Evolutionary conservation across 2,329 filamentous ascomycete species (phyloP), one percentile per base, ranked within the genome.

Genomic region (Colletotrichum liriopes): DNA sequence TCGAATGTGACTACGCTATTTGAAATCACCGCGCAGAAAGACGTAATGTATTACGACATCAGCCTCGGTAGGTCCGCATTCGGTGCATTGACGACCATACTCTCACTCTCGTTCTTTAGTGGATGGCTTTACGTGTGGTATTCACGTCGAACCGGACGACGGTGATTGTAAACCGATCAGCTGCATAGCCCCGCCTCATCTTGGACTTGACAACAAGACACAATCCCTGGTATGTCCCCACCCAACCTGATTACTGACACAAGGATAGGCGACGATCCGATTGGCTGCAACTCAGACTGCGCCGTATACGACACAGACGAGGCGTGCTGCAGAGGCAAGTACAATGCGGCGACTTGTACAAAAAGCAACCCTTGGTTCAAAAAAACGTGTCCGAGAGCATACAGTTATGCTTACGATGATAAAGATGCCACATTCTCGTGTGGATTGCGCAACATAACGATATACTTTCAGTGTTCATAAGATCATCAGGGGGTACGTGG

Each of bases 371-470:
- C 49, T 6, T 52, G 23, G 49, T 52, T 52, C 18, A 52, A 52
- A n/a, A 18, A 52, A n/a, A 52, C 49, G 11, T 52, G 23, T 52
- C 49, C 23, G 12, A n/a, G 29, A 9, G 49, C 49, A 52, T 52
- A 52, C 29, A 52, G 49, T 18, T 52, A 52, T 23, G 49, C 49
- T 18, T 52, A 52, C 12, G 23, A 52, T n/a, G 49, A 52, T 29
- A 26, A 52, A 32, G 49, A 52, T 12, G 49, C 49, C 49, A 52
- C 49, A 52, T 52, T 52, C 26, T 32, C 49, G 49, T 52, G 49
- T 52, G 23, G 49, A 23, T 52, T 52, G 29, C 23, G 49, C 23
- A 52, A 52, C 14, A 29, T 52, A 9, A 52, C 49, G 49, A 52
- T 52, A 29, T 52, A 52, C 23, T 52, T 52, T 52, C 49, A 52